These are phyloP conservation scores for Suillus fuscotomentosus DNA, from an alignment of 768 basidiomycete genomes.

Conservation along the genomic window DNA sequence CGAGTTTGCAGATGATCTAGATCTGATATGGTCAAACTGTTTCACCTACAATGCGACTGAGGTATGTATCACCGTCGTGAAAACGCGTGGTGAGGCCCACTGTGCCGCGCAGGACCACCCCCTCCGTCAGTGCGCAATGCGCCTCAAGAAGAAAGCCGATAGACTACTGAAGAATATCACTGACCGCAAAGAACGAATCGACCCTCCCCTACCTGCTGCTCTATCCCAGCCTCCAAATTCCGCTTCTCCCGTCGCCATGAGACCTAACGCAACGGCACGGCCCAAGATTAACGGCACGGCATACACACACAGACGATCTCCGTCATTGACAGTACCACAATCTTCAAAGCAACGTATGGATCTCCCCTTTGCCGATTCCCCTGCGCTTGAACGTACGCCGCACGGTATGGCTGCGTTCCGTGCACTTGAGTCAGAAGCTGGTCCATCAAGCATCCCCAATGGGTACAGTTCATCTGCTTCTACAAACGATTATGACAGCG, in stretches of 20 bases:
- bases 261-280: conserved; percentile 40
- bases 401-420: conserved; percentile 72
- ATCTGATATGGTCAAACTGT: conserved; percentile 97
- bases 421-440: conserved; percentile 50
- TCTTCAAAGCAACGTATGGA: conserved; percentile 31
- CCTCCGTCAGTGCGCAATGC: conserved; percentile 75
- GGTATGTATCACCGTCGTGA: conserved; percentile 47
- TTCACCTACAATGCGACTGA: conserved; percentile 88
- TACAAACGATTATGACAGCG: conserved; percentile 33
- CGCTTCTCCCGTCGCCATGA: conserved; percentile 18
- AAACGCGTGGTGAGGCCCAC: background rate
- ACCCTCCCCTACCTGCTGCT: conserved; percentile 60
- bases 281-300: conserved; percentile 41
- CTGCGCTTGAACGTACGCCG: conserved; percentile 67
- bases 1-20: conserved; percentile 91
- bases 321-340: conserved; percentile 32
- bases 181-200: conserved; percentile 79
- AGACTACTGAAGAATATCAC: conserved; percentile 85
- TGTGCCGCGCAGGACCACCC: conserved; percentile 70
- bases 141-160: conserved; percentile 83
- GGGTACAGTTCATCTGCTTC: conserved; percentile 20
- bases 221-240: conserved; percentile 29
- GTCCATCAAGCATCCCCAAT: conserved; percentile 32
- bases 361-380: conserved; percentile 60
- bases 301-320: conserved; percentile 39